Base-by-base conservation (phyloP, 495 filamentous ascomycete genomes). In the Podospora pseudopauciseta region DNA sequence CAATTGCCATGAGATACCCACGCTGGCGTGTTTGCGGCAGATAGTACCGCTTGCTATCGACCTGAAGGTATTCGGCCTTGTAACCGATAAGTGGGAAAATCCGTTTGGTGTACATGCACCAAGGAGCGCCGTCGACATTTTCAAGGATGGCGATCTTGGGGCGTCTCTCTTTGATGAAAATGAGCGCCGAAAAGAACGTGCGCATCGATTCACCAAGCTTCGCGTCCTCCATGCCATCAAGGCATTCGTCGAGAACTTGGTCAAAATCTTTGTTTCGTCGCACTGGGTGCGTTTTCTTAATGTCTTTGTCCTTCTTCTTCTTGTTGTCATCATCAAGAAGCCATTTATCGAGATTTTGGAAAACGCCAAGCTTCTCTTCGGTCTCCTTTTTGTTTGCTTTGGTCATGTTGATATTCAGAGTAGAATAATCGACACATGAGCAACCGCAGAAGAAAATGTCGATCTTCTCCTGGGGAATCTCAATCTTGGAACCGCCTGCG, bases 31-130 rank as follows among this genome's bases (percentile, higher is more conserved):
- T 96, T 53, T 96, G 92, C 0, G 92, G 92, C 2, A 96, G 79
- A 60, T 92, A 93, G 73, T 85, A 94, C 0, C 91, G 72, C 73
- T 94, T 95, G 2, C 88, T 89, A 71, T 96, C 91, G 0, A 91
- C 72, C 2, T 57, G 70, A 5, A 75, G 67, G 16, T 76, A 79
- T 5, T 69, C 68, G 1, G 83, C 81, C 1, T 80, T 71, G 73
- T 95, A 96, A 16, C 82, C 85, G 23, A 87, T 77, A 4, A 78
- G 74, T 0, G 78, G 70, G 76, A 88, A 88, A 27, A 83, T 75
- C 0, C 71, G 49, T 0, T 77, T 57, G 15, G 74, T 74, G 65
- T 92, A 87, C 4, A 81, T 70, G 0, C 71, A 63, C 92, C 91
- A 95, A 3, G 88, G 88, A 0, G 88, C 90, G 49, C 65, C 73